A percentile compares a stretch with the other conserved stretches of the same genome.
phyloP scores from a whole-genome alignment of 2,329 filamentous ascomycete genomes.

The Catunica adiposa region DNA sequence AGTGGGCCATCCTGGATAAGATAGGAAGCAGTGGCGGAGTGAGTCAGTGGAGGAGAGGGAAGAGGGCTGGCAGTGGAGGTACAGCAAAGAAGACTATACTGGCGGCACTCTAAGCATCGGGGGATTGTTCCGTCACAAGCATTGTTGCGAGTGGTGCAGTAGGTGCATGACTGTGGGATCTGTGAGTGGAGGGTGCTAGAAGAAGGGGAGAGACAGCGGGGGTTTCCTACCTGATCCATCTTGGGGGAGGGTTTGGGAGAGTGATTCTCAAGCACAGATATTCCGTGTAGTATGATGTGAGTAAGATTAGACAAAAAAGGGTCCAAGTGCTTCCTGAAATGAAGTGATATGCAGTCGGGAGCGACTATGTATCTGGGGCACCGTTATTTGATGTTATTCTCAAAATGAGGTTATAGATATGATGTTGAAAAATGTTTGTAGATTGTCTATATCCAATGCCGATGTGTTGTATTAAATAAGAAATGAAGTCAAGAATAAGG shows the following conservation, averaged over 20 bases:
- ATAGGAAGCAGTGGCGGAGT: background rate
- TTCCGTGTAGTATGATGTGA: background rate
- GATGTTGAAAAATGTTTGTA: too few relatives aligned
- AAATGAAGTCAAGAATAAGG: too few relatives aligned
- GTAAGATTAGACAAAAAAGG: too few relatives aligned
- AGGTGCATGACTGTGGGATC: background rate
- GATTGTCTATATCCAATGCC: too few relatives aligned
- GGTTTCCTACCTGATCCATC: background rate
- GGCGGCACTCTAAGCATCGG: conserved; percentile 6
- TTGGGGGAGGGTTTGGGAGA: background rate
- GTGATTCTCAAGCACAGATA: background rate
- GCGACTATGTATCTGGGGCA: too few relatives aligned
- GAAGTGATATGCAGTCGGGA: too few relatives aligned
- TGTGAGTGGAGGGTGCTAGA: background rate
- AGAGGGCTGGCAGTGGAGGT: background rate
- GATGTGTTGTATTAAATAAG: too few relatives aligned
- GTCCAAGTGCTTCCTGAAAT: too few relatives aligned
- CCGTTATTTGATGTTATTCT: too few relatives aligned
- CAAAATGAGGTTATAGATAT: too few relatives aligned
- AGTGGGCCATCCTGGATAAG: conserved; percentile 3
- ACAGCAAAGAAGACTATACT: conserved; percentile 1
- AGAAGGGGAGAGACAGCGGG: background rate
- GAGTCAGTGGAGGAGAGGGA: background rate
- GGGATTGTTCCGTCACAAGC: conserved; percentile 2
- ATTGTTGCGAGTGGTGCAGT: background rate